Conservation (phyloP, 2,329 filamentous ascomycete species). For the Decorospora gaudefroyi region DNA sequence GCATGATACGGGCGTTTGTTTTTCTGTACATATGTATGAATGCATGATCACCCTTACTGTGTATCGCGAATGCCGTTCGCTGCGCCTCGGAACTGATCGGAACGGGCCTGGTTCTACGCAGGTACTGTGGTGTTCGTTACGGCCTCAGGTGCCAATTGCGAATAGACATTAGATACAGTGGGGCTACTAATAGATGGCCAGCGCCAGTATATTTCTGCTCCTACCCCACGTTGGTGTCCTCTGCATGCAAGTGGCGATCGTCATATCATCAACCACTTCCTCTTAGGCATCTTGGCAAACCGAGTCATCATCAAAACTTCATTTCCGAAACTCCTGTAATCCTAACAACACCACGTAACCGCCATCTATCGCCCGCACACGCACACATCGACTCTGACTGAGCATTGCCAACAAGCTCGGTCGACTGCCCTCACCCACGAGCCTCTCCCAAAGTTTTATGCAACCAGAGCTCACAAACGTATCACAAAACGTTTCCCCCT, state of each 20-base stretch:
- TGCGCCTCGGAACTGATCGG: conserved; percentile 11
- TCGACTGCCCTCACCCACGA: conserved; percentile 48
- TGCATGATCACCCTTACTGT: conserved; percentile 1
- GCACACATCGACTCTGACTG: conserved; percentile 36
- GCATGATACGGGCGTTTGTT: conserved; percentile 3
- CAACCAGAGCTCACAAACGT: conserved; percentile 62
- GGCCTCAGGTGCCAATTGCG: conserved; percentile 1
- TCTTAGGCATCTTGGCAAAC: conserved; percentile 19
- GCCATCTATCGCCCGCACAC: conserved; percentile 26
- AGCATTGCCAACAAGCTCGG: conserved; percentile 58
- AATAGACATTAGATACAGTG: conserved; percentile 7
- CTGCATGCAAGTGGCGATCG: conserved; percentile 17
- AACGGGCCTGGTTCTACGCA: neutral
- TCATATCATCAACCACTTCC: conserved; percentile 15
- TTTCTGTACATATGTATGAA: neutral
- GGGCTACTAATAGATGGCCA: conserved; percentile 5
- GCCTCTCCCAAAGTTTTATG: conserved; percentile 62
- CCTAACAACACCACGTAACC: conserved; percentile 21
- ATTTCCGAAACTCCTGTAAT: conserved; percentile 3
- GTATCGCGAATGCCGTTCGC: neutral
- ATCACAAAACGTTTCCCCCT: conserved; percentile 52
- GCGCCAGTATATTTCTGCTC: conserved; percentile 1
- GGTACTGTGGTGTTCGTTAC: conserved; percentile 4
- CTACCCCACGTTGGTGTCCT: conserved; percentile 20
- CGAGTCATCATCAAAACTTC: conserved; percentile 21